Evolutionary conservation across 768 basidiomycete genomes (phyloP).

Genomic region (Kondoa malvinella): DNA sequence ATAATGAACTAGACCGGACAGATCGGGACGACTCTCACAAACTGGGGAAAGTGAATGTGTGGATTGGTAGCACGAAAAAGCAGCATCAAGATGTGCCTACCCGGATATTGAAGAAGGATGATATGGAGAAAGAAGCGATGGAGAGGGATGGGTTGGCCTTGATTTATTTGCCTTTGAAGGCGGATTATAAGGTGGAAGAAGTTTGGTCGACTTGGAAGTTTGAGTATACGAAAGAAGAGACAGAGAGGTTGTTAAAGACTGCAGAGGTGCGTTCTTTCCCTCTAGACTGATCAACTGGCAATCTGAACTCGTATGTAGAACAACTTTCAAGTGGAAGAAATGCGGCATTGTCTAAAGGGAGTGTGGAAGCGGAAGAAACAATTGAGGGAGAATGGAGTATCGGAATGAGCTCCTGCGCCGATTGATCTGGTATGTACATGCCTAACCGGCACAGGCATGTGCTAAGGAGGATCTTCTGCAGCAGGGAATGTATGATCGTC

Average conservation of each 20-base stretch:
- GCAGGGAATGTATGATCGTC: too few relatives aligned
- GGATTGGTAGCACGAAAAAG: not conserved
- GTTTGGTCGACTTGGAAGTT: not conserved
- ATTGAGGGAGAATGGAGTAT: not conserved
- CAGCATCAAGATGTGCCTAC: not conserved
- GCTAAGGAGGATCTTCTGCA: too few relatives aligned
- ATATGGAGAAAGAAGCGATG: not conserved
- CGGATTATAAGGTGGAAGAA: not conserved
- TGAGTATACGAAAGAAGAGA: constrained; percentile 1
- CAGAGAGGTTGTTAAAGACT: not conserved
- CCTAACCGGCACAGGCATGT: too few relatives aligned
- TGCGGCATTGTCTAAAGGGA: not conserved
- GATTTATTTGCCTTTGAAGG: not conserved
- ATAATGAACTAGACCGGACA: not conserved
- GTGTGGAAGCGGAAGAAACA: not conserved
- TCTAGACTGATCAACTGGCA: not conserved
- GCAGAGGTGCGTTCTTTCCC: not conserved
- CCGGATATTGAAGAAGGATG: not conserved
- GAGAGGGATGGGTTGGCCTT: not conserved
- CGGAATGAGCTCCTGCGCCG: too few relatives aligned
- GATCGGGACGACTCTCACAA: not conserved
- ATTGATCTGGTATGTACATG: too few relatives aligned
- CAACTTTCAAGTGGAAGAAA: not conserved
- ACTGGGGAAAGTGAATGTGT: not conserved
- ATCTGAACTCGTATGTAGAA: not conserved